Base-by-base conservation (phyloP, 2,329 filamentous ascomycete species). In the Aspergillus caelatus region DNA sequence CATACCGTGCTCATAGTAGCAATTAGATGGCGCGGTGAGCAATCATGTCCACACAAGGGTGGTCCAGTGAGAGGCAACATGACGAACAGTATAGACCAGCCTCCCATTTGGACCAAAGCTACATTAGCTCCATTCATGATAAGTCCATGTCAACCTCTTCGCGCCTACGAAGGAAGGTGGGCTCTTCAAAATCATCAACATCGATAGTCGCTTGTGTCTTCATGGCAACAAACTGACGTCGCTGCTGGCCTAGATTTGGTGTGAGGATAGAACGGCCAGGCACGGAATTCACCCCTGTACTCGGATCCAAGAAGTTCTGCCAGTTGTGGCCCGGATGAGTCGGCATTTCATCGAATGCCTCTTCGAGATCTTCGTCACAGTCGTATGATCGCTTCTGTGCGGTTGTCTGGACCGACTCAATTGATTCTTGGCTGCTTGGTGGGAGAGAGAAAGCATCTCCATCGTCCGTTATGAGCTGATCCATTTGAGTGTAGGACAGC, bases 111-210 rank as follows among this genome's bases (percentile, higher is more conserved):
- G n/a, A 43, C 41, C 43, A 23, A 1, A 21, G 21, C 10, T 4
- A 46, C 43, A 30, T 19, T n/a, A 12, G 28, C 16, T 30, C 28
- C 26, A 52, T n/a, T 52, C 21, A 55, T 3, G 52, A 55, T 19
- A 55, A 72, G 52, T 78, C 68, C 64, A 67, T 62, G 72, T 74
- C 70, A 58, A 79, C 69, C 62, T 82, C 80, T 52, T 81, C 79
- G 45, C 75, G 75, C 60, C 75, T 72, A 48, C 77, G 73, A 58
- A 83, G 70, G 63, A 83, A 83, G 4, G 73, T 61, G 6, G 81
- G 79, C 55, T 83, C 81, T 52, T 78, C 81, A 67, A 83, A 82
- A 68, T 82, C 80, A 60, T 77, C 75, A 11, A 77, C 59, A 52
- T 78, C 75, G 76, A 74, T 75, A 65, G 52, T 62, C 9, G 58